Percentiles rank a stretch among this genome's conserved stretches.
Conservation (phyloP, 176 grass and related monocot genomes). For the Phoenix dactylifera region DNA sequence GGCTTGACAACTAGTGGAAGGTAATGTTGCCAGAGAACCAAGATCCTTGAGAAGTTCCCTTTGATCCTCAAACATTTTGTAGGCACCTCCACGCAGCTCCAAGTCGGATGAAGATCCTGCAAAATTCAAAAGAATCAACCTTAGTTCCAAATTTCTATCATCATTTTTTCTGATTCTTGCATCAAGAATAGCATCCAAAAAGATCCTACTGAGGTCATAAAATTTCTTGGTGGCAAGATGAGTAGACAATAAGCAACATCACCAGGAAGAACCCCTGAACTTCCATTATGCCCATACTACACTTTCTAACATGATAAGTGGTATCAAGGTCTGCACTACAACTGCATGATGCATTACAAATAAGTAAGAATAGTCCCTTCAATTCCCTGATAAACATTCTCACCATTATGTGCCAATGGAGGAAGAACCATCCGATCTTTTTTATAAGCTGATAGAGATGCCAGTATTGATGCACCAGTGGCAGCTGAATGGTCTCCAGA, state of each 20-base stretch:
- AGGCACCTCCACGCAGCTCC: constrained; percentile 46
- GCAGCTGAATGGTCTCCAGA: constrained; percentile 34
- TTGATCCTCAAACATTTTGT: constrained; percentile 59
- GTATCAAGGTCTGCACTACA: too few relatives aligned
- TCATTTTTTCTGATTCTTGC: too few relatives aligned
- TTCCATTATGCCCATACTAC: too few relatives aligned
- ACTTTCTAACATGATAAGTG: too few relatives aligned
- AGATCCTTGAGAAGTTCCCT: constrained; percentile 14
- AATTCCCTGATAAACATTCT: constrained; percentile 14
- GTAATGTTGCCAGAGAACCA: constrained; percentile 28
- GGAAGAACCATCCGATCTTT: constrained; percentile 45
- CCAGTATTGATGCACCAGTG: constrained; percentile 41
- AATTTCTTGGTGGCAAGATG: too few relatives aligned
- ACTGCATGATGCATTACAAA: too few relatives aligned
- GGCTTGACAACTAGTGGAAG: constrained; percentile 35
- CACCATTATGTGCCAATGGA: constrained; percentile 59
- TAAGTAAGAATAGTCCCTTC: too few relatives aligned
- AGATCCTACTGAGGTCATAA: too few relatives aligned
- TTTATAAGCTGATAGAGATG: constrained; percentile 35
- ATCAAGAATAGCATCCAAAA: too few relatives aligned
- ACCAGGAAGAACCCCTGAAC: too few relatives aligned
- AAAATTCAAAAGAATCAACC: not conserved
- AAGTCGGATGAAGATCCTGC: constrained; percentile 48
- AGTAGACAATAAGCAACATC: too few relatives aligned
- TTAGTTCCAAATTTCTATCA: not conserved